phyloP scores from a whole-genome alignment of 2,329 filamentous ascomycete species.

The Fusarium sp. region DNA sequence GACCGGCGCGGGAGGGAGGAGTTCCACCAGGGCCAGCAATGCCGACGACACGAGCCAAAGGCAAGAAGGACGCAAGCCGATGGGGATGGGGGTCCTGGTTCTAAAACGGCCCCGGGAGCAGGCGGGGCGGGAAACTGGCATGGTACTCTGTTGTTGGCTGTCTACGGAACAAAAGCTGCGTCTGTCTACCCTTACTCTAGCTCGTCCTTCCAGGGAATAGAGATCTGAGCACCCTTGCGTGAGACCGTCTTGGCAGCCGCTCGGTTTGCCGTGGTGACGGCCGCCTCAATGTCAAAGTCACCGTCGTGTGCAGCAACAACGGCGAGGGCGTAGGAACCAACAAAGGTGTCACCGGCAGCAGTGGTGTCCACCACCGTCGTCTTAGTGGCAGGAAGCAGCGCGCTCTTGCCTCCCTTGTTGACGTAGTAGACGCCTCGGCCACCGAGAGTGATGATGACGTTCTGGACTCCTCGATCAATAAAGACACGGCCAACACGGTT shows the following conservation, averaged over 20 bases:
- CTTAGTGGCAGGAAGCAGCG: constrained; percentile 72
- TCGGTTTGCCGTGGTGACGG: constrained; percentile 65
- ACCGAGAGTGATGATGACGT: constrained; percentile 87
- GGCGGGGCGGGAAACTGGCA: constrained; percentile 16
- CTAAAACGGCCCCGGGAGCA: constrained; percentile 30
- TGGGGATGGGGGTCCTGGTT: constrained; percentile 49
- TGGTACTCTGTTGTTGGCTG: constrained; percentile 30
- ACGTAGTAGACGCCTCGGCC: constrained; percentile 80
- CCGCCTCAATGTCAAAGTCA: constrained; percentile 66
- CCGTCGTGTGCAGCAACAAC: constrained; percentile 63
- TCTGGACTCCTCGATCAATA: constrained; percentile 75
- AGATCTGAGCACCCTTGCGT: constrained; percentile 56
- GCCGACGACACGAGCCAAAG: constrained; percentile 16
- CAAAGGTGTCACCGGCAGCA: constrained; percentile 93
- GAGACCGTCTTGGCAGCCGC: constrained; percentile 57
- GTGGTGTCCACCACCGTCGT: constrained; percentile 90
- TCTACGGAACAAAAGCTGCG: constrained; percentile 22
- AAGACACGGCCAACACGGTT: constrained; percentile 68
- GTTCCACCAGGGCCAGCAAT: not conserved
- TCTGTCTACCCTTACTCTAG: constrained; percentile 45
- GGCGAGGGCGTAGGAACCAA: constrained; percentile 85
- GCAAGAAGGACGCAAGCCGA: constrained; percentile 43
- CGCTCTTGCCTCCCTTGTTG: constrained; percentile 55
- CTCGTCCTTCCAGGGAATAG: constrained; percentile 59
- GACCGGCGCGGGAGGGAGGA: constrained; percentile 17